Base-by-base conservation (phyloP, 129 eudicot species). In the Centaurea solstitialis region DNA sequence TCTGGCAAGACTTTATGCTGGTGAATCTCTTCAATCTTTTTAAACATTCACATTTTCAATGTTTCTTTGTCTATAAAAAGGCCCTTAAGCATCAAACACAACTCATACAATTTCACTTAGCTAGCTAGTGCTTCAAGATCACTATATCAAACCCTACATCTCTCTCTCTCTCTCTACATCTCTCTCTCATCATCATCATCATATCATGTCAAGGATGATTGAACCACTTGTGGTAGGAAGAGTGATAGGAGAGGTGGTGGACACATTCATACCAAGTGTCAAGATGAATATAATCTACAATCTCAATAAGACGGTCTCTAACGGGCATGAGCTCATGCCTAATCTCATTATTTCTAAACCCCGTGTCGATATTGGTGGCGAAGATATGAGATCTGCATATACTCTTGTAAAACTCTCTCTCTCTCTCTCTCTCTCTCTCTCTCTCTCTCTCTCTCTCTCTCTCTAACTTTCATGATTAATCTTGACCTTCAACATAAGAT, bases 271-370 rank as follows among this genome's bases (percentile, higher is more conserved):
- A 61, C 92, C 98, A 78, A 88, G 92, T 87, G 97, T 94, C 71
- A 86, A 72, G 72, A 21, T 94, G 84, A 87, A n/a, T 79, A 92
- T 94, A 7, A 92, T 86, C 7, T 94, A 91, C 76, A 91, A 86
- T 81, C 67, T 70, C 79, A 92, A 87, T 76, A 88, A 90, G 69
- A 88, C 79, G 4, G 98, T 94, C 70, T 86, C 76, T n/a, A 94
- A 94, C 85, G 98, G 98, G 24, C 98, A 92, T 83, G 98, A 94
- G 84, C 92, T 94, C 79, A 92, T 92, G 96, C 97, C 98, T 73
- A 47, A 82, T 69, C 80, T 90, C 83, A 74, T 92, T 64, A 59
- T 81, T 53, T 70, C 82, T 62, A 86, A 77, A 70, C 98, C 98
- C 28, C 90, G 92, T 7, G 98, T 94, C 47, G 91, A 92, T 70